Conservation (phyloP, 371 early-diverging fungal species). For the Mortierella polycephala region DNA sequence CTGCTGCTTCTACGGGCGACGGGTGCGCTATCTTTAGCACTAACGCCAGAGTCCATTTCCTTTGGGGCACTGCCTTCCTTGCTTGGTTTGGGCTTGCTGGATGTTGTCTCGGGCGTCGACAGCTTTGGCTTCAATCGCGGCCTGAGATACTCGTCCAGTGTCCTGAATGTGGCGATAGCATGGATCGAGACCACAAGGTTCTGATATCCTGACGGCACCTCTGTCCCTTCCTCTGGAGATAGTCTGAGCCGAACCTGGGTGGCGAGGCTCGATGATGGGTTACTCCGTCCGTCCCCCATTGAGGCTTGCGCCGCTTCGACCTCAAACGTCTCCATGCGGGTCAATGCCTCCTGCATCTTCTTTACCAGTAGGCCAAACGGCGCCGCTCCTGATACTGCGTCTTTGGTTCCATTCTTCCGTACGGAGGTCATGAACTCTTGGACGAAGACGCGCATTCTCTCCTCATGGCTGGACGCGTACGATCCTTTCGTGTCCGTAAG, state of each 20-base stretch:
- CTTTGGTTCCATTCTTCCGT: neutral
- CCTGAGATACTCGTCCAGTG: constrained; percentile 81
- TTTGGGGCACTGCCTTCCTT: neutral
- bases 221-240: constrained; percentile 60
- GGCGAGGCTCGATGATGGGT: constrained; percentile 79
- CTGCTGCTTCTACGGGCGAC: constrained; percentile 21
- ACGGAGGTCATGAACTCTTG: constrained; percentile 26
- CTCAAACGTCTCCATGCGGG: constrained; percentile 78
- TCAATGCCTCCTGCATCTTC: constrained; percentile 81
- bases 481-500: constrained; percentile 53
- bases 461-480: constrained; percentile 23
- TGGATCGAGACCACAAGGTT: constrained; percentile 82
- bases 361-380: constrained; percentile 64
- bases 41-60: neutral
- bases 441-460: constrained; percentile 22
- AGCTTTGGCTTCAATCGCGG: constrained; percentile 57
- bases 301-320: constrained; percentile 62
- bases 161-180: constrained; percentile 84
- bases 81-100: neutral
- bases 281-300: constrained; percentile 52
- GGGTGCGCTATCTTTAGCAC: neutral
- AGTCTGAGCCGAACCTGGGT: constrained; percentile 78
- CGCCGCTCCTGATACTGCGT: neutral
- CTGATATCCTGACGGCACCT: constrained; percentile 66
- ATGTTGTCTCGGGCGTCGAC: constrained; percentile 11